Percentiles rank a stretch among this genome's conserved stretches.
These are phyloP conservation scores for Sherardia arvensis DNA, from an alignment of 257 asterid species.

Conservation along the genomic window DNA sequence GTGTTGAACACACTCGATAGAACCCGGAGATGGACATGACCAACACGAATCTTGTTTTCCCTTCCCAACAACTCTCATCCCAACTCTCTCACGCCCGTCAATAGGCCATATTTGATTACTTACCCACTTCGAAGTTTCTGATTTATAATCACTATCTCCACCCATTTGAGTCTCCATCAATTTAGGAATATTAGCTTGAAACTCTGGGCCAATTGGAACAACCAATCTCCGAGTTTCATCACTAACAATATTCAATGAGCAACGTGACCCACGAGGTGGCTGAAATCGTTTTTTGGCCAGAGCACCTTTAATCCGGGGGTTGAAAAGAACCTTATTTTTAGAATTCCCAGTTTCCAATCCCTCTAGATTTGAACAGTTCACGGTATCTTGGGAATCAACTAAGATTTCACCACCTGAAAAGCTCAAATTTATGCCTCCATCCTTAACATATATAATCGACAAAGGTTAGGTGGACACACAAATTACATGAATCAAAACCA, in stretches of 20 bases:
- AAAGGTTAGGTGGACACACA: too few relatives aligned
- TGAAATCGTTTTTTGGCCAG: constrained; percentile 23
- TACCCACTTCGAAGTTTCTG: constrained; percentile 40
- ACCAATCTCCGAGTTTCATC: constrained; percentile 35
- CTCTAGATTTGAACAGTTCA: constrained; percentile 31
- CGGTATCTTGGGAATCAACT: constrained; percentile 51
- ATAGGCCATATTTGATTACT: constrained; percentile 61
- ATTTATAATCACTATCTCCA: constrained; percentile 15
- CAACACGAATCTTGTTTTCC: constrained; percentile 47
- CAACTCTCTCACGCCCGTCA: constrained; percentile 11
- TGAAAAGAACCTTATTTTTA: constrained; percentile 14
- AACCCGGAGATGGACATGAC: constrained; percentile 29
- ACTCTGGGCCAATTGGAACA: constrained; percentile 67
- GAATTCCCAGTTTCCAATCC: constrained; percentile 26
- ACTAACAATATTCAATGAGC: constrained; percentile 29
- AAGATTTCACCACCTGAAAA: constrained; percentile 19
- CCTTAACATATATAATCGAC: neutral
- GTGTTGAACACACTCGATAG: constrained; percentile 38
- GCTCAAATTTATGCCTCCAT: constrained; percentile 17
- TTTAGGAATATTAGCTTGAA: constrained; percentile 66
- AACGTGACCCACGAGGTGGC: constrained; percentile 30
- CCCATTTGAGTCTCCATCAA: constrained; percentile 31
- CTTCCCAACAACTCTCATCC: constrained; percentile 37
- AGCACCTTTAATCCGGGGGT: constrained; percentile 18
- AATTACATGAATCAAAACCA: too few relatives aligned